These are phyloP conservation scores for Plasmodium coatneyi DNA, from an alignment of 169 alveolate genomes.

Conservation along the genomic window DNA sequence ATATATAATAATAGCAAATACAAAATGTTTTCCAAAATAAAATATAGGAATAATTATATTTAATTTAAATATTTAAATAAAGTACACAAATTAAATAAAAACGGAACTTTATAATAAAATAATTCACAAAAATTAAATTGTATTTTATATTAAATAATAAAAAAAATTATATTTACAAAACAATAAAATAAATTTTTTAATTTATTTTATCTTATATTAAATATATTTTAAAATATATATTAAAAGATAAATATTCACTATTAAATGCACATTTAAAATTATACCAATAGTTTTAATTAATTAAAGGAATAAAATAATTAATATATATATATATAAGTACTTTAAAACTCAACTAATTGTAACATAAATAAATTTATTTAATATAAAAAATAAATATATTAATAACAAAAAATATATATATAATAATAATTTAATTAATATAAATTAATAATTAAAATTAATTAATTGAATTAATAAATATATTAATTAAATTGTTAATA, in stretches of 20 bases:
- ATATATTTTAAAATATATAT: too few species aligned
- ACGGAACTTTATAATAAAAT: background rate
- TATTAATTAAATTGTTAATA: background rate
- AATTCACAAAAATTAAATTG: background rate
- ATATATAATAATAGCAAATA: background rate
- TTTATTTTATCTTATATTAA: background rate
- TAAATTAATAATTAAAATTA: too few species aligned
- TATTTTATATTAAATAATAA: background rate
- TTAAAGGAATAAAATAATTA: too few species aligned
- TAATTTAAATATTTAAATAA: background rate
- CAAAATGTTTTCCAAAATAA: background rate
- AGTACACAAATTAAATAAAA: background rate
- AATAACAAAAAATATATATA: too few species aligned
- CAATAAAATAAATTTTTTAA: background rate
- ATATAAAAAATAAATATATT: too few species aligned
- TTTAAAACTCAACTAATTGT: background rate
- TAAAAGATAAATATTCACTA: background rate
- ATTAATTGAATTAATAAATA: too few species aligned
- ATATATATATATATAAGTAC: too few species aligned
- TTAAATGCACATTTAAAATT: too few species aligned
- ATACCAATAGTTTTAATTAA: too few species aligned
- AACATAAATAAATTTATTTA: too few species aligned
- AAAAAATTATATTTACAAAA: background rate
- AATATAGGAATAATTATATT: background rate
- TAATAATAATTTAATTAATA: too few species aligned